Evolutionary conservation across 768 basidiomycete species (phyloP).

Genomic region (Scleroderma citrinum): DNA sequence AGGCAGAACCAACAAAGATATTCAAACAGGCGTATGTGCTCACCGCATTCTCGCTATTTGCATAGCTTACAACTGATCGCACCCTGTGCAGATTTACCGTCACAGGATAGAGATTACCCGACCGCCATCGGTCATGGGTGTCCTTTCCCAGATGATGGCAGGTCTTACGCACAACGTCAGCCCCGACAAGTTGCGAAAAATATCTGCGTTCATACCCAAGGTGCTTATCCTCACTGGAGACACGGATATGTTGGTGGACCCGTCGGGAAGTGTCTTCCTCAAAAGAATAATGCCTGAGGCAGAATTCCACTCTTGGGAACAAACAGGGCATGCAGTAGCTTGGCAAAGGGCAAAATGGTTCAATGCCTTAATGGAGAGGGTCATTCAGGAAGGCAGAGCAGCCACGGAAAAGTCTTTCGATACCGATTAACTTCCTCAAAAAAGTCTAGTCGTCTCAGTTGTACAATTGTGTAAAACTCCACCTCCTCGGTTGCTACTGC

Average conservation of each 20-base stretch:
- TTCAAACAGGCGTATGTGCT: constrained; percentile 47
- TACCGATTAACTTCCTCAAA: background rate
- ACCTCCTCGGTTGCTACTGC: too few relatives aligned
- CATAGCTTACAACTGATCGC: constrained; percentile 7
- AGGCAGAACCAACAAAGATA: constrained; percentile 58
- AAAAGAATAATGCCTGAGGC: constrained; percentile 52
- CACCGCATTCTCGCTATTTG: background rate
- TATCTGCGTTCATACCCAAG: constrained; percentile 57
- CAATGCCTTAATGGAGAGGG: constrained; percentile 53
- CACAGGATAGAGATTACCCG: constrained; percentile 46
- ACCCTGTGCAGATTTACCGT: constrained; percentile 40
- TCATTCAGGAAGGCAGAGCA: constrained; percentile 44
- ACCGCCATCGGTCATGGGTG: constrained; percentile 54
- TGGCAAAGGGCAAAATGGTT: constrained; percentile 44
- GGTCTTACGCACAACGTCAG: constrained; percentile 57
- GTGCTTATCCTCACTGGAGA: constrained; percentile 65
- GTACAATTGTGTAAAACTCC: background rate
- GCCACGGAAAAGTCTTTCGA: background rate
- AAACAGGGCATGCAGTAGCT: constrained; percentile 61
- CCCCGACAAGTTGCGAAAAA: constrained; percentile 38
- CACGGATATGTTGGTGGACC: constrained; percentile 52
- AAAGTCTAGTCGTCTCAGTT: background rate
- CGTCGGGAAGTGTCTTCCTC: constrained; percentile 45
- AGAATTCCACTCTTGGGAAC: constrained; percentile 52
- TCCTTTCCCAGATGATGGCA: constrained; percentile 70